Conservation (phyloP, 257 asterid genomes). For the Coffea canephora region DNA sequence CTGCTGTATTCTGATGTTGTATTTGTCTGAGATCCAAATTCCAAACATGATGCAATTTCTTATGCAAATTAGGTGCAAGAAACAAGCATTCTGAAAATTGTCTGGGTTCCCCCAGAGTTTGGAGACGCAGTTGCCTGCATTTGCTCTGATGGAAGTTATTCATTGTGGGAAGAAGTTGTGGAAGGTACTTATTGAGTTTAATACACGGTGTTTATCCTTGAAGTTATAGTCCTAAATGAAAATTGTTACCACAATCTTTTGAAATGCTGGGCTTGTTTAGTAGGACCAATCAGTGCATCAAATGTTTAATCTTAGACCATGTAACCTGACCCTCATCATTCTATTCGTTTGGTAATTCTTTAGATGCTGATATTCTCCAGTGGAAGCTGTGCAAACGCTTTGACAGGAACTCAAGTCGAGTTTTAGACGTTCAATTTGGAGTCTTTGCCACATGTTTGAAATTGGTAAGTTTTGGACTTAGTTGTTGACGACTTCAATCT, state of each 20-base stretch:
- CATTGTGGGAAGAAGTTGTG: constrained; percentile 75
- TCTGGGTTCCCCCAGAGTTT: constrained; percentile 83
- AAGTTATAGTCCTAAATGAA: not conserved
- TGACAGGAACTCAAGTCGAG: constrained; percentile 45
- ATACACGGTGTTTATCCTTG: not conserved
- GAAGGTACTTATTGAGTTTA: constrained; percentile 42
- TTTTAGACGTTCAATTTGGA: constrained; percentile 79
- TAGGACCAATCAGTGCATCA: not conserved
- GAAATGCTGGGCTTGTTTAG: not conserved
- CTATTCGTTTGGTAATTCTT: constrained; percentile 19
- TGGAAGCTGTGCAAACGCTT: constrained; percentile 78
- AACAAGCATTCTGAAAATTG: constrained; percentile 57
- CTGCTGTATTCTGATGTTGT: not conserved
- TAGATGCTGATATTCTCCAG: constrained; percentile 52
- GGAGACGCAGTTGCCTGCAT: constrained; percentile 85
- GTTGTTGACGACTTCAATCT: constrained; percentile 3
- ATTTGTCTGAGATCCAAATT: not conserved
- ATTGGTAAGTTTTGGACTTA: constrained; percentile 57
- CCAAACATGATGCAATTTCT: not conserved
- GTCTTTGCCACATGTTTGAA: constrained; percentile 54
- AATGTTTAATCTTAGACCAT: not conserved
- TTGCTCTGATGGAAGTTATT: constrained; percentile 60
- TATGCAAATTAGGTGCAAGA: constrained; percentile 44
- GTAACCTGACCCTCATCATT: constrained; percentile 17
- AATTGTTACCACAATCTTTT: not conserved